phyloP scores from a whole-genome alignment of 495 filamentous ascomycete species.

The Letharia columbiana region DNA sequence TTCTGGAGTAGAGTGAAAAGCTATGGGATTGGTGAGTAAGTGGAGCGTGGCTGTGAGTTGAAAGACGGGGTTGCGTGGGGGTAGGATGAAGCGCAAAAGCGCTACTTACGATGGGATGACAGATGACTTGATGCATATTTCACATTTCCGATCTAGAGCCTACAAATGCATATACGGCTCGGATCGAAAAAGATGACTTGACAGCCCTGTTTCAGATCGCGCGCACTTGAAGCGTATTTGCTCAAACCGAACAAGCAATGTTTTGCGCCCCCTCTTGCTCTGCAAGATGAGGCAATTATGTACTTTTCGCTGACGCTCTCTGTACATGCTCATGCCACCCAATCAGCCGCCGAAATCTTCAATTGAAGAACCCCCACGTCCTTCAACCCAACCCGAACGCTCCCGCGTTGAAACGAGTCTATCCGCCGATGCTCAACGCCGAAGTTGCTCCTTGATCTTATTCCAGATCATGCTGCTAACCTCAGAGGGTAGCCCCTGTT shows the following conservation, averaged over 20 bases:
- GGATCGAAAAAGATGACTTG: background rate
- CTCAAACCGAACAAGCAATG: background rate
- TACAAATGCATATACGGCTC: background rate
- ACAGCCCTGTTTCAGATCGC: background rate
- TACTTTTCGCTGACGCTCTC: slow-evolving; percentile 11
- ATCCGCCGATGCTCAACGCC: slow-evolving; percentile 4
- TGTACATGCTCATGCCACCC: slow-evolving; percentile 8
- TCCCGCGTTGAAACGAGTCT: background rate
- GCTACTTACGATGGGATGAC: background rate
- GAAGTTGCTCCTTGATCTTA: background rate
- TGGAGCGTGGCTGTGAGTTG: background rate
- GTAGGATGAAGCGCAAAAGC: slow-evolving; percentile 1
- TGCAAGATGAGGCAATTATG: slow-evolving; percentile 4
- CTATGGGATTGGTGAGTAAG: slow-evolving; percentile 43
- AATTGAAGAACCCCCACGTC: background rate
- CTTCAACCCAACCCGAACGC: background rate
- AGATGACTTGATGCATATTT: background rate
- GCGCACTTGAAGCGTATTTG: background rate
- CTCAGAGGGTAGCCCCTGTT: background rate
- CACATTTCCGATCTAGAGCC: background rate
- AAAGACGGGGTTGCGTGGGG: background rate
- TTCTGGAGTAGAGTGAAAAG: slow-evolving; percentile 81
- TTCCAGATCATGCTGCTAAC: slow-evolving; percentile 1
- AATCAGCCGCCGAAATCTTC: background rate
- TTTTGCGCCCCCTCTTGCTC: background rate